Conservation (phyloP, 1,284 basidiomycete genomes). For the Hemileia vastatrix region DNA sequence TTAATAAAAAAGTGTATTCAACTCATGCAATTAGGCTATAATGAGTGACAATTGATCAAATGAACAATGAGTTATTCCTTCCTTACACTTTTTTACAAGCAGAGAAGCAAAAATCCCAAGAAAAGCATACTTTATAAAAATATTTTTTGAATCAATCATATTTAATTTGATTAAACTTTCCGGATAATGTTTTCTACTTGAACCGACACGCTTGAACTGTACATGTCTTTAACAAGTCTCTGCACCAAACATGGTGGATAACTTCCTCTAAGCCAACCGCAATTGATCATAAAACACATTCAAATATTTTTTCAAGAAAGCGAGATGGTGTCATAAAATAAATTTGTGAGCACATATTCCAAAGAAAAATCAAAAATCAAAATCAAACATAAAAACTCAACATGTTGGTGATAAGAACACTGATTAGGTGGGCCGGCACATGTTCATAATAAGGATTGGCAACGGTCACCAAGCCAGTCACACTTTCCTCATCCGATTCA, state of each 20-base stretch:
- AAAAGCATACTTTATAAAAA: too few relatives aligned
- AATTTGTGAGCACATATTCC: not conserved
- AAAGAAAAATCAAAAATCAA: not conserved
- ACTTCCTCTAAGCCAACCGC: slow-evolving; percentile 2
- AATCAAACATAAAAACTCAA: not conserved
- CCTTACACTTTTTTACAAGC: too few relatives aligned
- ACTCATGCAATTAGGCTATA: too few relatives aligned
- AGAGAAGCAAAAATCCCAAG: too few relatives aligned
- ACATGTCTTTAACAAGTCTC: slow-evolving; percentile 22
- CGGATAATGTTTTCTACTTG: too few relatives aligned
- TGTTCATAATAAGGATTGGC: slow-evolving; percentile 21
- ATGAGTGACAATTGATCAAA: too few relatives aligned
- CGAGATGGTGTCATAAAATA: not conserved
- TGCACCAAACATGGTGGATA: slow-evolving; percentile 21
- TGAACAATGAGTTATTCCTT: too few relatives aligned
- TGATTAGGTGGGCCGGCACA: slow-evolving; percentile 16
- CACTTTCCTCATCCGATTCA: not conserved
- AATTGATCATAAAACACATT: not conserved
- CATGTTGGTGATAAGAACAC: slow-evolving; percentile 22
- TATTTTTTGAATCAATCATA: too few relatives aligned
- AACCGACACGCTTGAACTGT: too few relatives aligned
- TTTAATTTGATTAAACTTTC: too few relatives aligned
- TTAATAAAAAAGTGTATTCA: too few relatives aligned
- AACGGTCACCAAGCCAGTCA: slow-evolving; percentile 7
- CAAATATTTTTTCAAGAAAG: too few relatives aligned